Evolutionary conservation across 495 filamentous ascomycete genomes (phyloP), one percentile per base, ranked within the genome.

Genomic region (Annulohypoxylon stygium): DNA sequence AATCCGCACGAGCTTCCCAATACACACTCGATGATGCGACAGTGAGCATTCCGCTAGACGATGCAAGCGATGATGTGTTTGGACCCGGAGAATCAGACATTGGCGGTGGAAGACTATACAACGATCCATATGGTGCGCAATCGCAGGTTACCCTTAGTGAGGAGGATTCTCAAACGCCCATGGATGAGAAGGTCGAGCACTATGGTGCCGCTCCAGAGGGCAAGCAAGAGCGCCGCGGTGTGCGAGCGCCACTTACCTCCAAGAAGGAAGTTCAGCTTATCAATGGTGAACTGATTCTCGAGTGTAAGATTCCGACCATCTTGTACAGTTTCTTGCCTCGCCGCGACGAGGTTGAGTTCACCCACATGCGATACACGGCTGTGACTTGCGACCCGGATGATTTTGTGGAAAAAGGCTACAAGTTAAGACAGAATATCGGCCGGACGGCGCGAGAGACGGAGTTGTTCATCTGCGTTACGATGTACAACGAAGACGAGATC

Each of bases 361-460:
- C 97, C 0, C 95, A 99, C 79, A 98, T 98, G 97, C 92, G 97
- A n/a, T 99, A 99, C 78, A 98, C 97, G 34, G 97, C 97, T n/a
- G 96, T 97, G 39, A 99, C 97, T 1, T 98, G 95, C 77, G 97
- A 99, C 78, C 97, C 97, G 0, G 95, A 98, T 78, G 95, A 99
- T 76, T 99, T 97, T 72, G 90, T 93, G 0, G 85, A 88, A 14
- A 86, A 89, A 58, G 95, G 96, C 0, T 99, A 98, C 83, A 96
- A 97, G 80, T 80, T 99, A 75, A 91, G 97, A n/a, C 97, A 98
- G 81, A 95, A 97, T 78, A 93, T 98, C 64, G 93, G 93, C 4
- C 88, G 81, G 60, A 98, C 93, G 0, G 83, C 88, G 37, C 88
- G 97, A 67, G 96, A 99, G 79, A 99, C 97, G n/a, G 97, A 99